A percentile compares a stretch with the other conserved stretches of the same genome.
Conservation (phyloP, 2,329 filamentous ascomycete genomes). For the Botrytis elliptica region DNA sequence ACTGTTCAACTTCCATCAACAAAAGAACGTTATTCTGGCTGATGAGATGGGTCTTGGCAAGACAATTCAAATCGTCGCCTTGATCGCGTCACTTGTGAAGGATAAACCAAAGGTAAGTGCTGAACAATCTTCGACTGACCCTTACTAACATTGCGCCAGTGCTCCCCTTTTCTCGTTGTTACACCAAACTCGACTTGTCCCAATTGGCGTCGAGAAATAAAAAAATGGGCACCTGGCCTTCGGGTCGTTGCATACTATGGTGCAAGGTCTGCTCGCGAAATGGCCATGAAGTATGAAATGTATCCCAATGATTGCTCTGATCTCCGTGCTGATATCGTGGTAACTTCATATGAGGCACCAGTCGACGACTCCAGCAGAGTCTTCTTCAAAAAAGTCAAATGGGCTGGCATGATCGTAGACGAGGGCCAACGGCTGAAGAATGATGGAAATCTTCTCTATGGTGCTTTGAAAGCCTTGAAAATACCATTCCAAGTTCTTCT, state of each 20-base stretch:
- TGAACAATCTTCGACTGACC: constrained; percentile 47
- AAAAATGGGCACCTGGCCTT: constrained; percentile 83
- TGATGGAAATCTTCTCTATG: constrained; percentile 80
- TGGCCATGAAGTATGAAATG: constrained; percentile 81
- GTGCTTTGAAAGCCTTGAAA: constrained; percentile 67
- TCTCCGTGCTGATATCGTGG: constrained; percentile 84
- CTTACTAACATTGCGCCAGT: constrained; percentile 49
- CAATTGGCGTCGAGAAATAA: constrained; percentile 97
- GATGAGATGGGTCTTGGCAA: constrained; percentile 99
- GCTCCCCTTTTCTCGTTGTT: constrained; percentile 90
- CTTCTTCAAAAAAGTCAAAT: constrained; percentile 70
- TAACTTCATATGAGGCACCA: constrained; percentile 92
- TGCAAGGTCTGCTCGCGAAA: constrained; percentile 67
- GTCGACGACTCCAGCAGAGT: constrained; percentile 66
- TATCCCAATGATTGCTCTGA: constrained; percentile 66
- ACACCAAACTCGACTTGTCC: constrained; percentile 93
- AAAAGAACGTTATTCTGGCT: constrained; percentile 84
- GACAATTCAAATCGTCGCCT: constrained; percentile 86
- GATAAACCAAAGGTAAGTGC: constrained; percentile 49
- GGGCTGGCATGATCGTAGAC: constrained; percentile 88
- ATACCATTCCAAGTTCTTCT: constrained; percentile 83
- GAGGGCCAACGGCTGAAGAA: constrained; percentile 96
- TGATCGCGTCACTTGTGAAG: constrained; percentile 72
- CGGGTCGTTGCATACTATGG: constrained; percentile 94
- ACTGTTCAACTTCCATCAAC: constrained; percentile 80